A percentile compares a stretch with the other conserved stretches of the same genome.
Conservation (phyloP, 2,329 filamentous ascomycete species). For the Aspergillus pseudotamarii region DNA sequence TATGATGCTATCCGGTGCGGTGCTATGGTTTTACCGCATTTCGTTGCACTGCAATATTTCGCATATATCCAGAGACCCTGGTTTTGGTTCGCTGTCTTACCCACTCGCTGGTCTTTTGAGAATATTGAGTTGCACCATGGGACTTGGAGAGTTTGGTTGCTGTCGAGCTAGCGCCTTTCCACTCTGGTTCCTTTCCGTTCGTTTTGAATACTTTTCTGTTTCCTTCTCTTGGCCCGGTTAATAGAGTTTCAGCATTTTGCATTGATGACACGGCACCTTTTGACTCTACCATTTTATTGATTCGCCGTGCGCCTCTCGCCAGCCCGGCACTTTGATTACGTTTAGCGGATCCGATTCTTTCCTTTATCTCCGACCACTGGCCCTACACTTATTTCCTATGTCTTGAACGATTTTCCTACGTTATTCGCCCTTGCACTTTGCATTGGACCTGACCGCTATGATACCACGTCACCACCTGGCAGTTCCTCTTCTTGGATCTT, state of each 20-base stretch:
- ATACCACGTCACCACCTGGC: slow-evolving; percentile 26
- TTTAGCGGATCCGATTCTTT: slow-evolving; percentile 9
- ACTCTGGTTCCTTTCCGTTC: slow-evolving; percentile 21
- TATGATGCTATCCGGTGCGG: slow-evolving; percentile 16
- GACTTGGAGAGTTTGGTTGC: neutral
- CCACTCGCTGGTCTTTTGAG: slow-evolving; percentile 3
- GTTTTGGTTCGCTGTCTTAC: neutral
- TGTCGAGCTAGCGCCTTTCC: neutral
- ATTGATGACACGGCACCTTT: slow-evolving; percentile 11
- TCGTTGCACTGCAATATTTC: neutral
- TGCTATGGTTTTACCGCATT: slow-evolving; percentile 5
- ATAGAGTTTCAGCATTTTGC: slow-evolving; percentile 10
- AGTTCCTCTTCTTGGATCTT: slow-evolving; percentile 31
- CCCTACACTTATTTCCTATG: slow-evolving; percentile 21
- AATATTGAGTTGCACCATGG: neutral
- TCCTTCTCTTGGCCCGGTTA: slow-evolving; percentile 9
- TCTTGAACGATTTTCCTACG: slow-evolving; percentile 19
- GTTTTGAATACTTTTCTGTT: slow-evolving; percentile 20
- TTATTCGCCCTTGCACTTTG: slow-evolving; percentile 19
- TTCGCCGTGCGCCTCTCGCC: neutral
- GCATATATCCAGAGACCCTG: neutral
- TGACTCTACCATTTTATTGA: neutral
- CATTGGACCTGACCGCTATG: slow-evolving; percentile 19
- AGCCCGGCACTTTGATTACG: neutral
- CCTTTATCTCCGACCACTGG: slow-evolving; percentile 18